A percentile compares a stretch with the other conserved stretches of the same genome.
Conservation (phyloP, 345 rosid species). For the Physaria fendleri region DNA sequence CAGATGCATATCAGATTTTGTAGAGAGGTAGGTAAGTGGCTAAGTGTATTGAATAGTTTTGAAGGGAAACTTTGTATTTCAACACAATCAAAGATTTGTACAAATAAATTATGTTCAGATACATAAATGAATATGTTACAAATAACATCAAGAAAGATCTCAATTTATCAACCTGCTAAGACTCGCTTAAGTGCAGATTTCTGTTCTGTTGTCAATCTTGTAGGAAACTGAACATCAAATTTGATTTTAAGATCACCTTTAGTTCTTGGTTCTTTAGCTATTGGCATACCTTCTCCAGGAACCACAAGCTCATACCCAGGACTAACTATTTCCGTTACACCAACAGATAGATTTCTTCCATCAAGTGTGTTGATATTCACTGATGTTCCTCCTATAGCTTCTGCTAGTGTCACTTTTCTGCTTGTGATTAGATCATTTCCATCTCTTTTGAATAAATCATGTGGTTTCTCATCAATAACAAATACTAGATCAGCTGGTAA, state of each 20-base stretch:
- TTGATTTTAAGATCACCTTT: conserved; percentile 69
- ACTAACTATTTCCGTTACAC: conserved; percentile 60
- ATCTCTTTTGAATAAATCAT: conserved; percentile 61
- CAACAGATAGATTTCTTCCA: conserved; percentile 52
- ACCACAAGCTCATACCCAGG: conserved; percentile 82
- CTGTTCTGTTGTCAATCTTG: conserved; percentile 60
- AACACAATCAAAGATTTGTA: conserved; percentile 16
- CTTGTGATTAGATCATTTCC: conserved; percentile 67
- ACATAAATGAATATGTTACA: not conserved
- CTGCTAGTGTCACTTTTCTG: conserved; percentile 56
- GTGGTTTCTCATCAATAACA: conserved; percentile 79
- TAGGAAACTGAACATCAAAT: conserved; percentile 86
- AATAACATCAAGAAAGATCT: not conserved
- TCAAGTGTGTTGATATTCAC: conserved; percentile 57
- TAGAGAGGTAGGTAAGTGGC: too few species aligned
- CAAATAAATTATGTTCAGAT: not conserved
- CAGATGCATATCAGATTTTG: too few species aligned
- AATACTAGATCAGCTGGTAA: conserved; percentile 91
- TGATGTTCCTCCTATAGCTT: conserved; percentile 86
- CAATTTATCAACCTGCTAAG: conserved; percentile 39
- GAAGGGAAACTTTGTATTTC: not conserved
- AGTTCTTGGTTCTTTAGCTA: conserved; percentile 68
- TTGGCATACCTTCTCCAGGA: conserved; percentile 87
- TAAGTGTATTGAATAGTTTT: too few species aligned
- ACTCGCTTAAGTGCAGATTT: conserved; percentile 69